phyloP scores from a whole-genome alignment of 371 early-diverging fungal genomes.

The Apophysomyces trapeziformis region DNA sequence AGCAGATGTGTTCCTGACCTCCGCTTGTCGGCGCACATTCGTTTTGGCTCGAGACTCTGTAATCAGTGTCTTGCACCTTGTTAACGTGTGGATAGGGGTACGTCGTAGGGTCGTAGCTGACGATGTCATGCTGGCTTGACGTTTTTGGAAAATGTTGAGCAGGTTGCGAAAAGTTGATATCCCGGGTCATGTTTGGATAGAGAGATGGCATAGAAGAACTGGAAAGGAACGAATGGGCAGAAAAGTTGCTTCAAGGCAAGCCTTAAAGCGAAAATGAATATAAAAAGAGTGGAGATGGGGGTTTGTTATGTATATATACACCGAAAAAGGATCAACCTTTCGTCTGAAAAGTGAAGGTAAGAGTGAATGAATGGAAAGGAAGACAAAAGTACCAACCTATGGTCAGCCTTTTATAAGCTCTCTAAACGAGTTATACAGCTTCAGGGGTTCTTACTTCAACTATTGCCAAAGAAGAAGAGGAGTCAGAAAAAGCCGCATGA shows the following conservation, averaged over 20 bases:
- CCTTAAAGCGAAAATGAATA: neutral
- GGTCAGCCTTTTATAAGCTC: neutral
- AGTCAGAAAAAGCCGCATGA: slow-evolving; percentile 6
- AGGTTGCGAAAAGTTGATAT: slow-evolving; percentile 27
- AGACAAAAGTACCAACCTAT: neutral
- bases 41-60: neutral
- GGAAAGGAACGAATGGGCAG: neutral
- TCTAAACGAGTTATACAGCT: neutral
- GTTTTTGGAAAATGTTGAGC: slow-evolving; percentile 13
- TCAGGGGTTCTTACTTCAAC: neutral
- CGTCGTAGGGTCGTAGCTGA: neutral
- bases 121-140: neutral
- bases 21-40: neutral
- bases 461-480: neutral
- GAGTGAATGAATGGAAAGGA: neutral
- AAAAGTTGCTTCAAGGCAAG: neutral
- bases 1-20: neutral
- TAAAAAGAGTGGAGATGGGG: neutral
- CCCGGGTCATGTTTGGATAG: slow-evolving; percentile 28
- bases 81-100: neutral
- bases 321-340: slow-evolving; percentile 10
- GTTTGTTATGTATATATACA: neutral
- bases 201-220: slow-evolving; percentile 26
- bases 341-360: neutral
- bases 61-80: neutral